phyloP scores from a whole-genome alignment of 1,139 yeast genomes.

The Arxiozyma bovina region DNA sequence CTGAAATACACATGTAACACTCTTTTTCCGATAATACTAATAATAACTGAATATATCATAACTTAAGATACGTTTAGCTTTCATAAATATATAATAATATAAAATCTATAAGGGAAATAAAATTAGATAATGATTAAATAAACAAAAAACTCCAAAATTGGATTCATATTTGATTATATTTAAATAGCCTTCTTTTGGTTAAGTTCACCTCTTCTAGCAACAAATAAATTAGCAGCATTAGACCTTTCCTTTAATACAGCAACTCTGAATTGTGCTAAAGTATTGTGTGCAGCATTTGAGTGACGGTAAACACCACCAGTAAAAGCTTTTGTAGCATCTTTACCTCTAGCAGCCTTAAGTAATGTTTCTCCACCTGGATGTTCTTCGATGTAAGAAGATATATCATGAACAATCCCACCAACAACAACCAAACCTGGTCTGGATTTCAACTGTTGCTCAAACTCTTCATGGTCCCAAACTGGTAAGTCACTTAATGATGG shows the following conservation, averaged over 20 bases:
- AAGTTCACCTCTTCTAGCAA: constrained; percentile 31
- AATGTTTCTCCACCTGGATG: constrained; percentile 98
- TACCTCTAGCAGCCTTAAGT: constrained; percentile 78
- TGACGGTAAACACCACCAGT: constrained; percentile 97
- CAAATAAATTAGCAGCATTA: constrained; percentile 32
- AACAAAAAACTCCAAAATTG: too few species aligned
- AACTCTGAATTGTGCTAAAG: constrained; percentile 90
- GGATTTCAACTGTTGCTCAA: constrained; percentile 55
- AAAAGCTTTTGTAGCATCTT: constrained; percentile 94
- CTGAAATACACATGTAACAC: too few species aligned
- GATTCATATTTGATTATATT: neutral
- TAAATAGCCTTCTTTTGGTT: constrained; percentile 14
- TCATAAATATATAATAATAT: too few species aligned
- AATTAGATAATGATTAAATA: neutral
- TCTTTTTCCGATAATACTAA: too few species aligned
- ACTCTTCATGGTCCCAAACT: constrained; percentile 81
- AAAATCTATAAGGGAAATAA: neutral
- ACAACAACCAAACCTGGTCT: constrained; percentile 63
- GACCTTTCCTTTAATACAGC: constrained; percentile 74
- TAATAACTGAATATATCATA: too few species aligned
- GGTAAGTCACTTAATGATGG: constrained; percentile 76
- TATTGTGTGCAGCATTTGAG: constrained; percentile 94
- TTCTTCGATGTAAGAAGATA: constrained; percentile 70
- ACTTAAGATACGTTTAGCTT: too few species aligned
- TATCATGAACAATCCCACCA: constrained; percentile 92